These are phyloP conservation scores for Enterocytospora artemiae DNA, from an alignment of 371 early-diverging fungal genomes.

Conservation along the genomic window DNA sequence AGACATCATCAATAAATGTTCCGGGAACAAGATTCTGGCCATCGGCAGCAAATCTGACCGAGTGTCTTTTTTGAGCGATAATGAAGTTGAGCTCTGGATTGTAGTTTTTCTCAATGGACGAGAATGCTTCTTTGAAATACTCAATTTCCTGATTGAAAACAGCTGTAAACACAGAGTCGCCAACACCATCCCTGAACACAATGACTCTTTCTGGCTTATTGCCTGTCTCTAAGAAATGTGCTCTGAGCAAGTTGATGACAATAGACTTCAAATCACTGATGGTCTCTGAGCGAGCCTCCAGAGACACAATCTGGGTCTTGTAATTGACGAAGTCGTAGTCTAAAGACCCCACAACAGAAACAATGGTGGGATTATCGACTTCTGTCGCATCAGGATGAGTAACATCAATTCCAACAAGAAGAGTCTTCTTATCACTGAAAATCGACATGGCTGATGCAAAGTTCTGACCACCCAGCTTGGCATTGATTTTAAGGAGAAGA, in stretches of 20 bases:
- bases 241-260: slow-evolving; percentile 19
- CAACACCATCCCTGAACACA: slow-evolving; percentile 81
- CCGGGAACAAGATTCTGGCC: slow-evolving; percentile 72
- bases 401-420: slow-evolving; percentile 86
- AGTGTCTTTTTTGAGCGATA: slow-evolving; percentile 85
- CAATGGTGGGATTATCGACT: slow-evolving; percentile 67
- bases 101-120: slow-evolving; percentile 62
- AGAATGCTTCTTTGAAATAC: slow-evolving; percentile 68
- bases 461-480: slow-evolving; percentile 73
- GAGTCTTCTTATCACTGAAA: slow-evolving; percentile 62
- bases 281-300: slow-evolving; percentile 71
- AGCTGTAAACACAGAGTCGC: slow-evolving; percentile 72
- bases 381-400: slow-evolving; percentile 59
- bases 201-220: slow-evolving; percentile 68
- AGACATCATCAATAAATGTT: slow-evolving; percentile 72
- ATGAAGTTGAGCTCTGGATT: slow-evolving; percentile 74
- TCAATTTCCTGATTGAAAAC: slow-evolving; percentile 69
- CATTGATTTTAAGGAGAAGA: slow-evolving; percentile 72
- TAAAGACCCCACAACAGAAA: slow-evolving; percentile 73
- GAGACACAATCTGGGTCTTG: slow-evolving; percentile 60
- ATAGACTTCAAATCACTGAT: slow-evolving; percentile 64
- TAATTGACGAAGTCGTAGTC: slow-evolving; percentile 69
- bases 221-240: slow-evolving; percentile 7
- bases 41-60: slow-evolving; percentile 65
- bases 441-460: slow-evolving; percentile 38